phyloP scores from a whole-genome alignment of 371 early-diverging fungal species.

The Nematocida major region DNA sequence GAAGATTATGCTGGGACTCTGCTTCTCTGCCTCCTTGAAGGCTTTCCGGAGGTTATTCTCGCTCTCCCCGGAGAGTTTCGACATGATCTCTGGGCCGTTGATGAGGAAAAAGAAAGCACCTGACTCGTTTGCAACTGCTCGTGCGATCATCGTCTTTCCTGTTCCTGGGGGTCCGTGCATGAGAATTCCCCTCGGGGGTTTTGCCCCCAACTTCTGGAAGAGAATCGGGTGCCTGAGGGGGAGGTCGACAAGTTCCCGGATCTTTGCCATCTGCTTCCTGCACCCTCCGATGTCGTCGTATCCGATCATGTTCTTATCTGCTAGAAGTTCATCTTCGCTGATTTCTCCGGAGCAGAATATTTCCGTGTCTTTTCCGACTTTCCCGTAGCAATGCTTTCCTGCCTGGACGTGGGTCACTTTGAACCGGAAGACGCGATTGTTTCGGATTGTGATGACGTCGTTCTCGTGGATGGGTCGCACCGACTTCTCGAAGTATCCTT shows the following conservation, averaged over 20 bases:
- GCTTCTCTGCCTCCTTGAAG: slow-evolving; percentile 93
- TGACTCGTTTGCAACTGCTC: slow-evolving; percentile 84
- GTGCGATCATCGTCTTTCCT: slow-evolving; percentile 89
- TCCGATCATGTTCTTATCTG: slow-evolving; percentile 83
- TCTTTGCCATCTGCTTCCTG: slow-evolving; percentile 96
- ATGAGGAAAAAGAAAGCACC: slow-evolving; percentile 91
- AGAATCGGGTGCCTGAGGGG: slow-evolving; percentile 94
- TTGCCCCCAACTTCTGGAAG: slow-evolving; percentile 93
- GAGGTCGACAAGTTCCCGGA: slow-evolving; percentile 93
- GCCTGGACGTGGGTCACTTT: slow-evolving; percentile 80
- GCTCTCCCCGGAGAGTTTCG: slow-evolving; percentile 96
- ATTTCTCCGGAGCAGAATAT: slow-evolving; percentile 93
- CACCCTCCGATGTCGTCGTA: slow-evolving; percentile 98
- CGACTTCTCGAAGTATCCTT: slow-evolving; percentile 46
- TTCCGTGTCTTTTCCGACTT: slow-evolving; percentile 81
- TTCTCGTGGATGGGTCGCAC: slow-evolving; percentile 40
- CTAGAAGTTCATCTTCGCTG: slow-evolving; percentile 92
- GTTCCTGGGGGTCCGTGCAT: slow-evolving; percentile 94
- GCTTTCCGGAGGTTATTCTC: slow-evolving; percentile 93
- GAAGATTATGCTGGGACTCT: slow-evolving; percentile 89
- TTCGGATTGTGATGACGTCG: slow-evolving; percentile 71
- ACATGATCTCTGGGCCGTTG: slow-evolving; percentile 97
- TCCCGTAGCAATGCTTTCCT: slow-evolving; percentile 24
- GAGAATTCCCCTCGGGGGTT: slow-evolving; percentile 91
- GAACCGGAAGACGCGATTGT: slow-evolving; percentile 92